These are phyloP conservation scores for Umbelopsis sp. DNA, from an alignment of 192 early-diverging fungal species.

Conservation along the genomic window DNA sequence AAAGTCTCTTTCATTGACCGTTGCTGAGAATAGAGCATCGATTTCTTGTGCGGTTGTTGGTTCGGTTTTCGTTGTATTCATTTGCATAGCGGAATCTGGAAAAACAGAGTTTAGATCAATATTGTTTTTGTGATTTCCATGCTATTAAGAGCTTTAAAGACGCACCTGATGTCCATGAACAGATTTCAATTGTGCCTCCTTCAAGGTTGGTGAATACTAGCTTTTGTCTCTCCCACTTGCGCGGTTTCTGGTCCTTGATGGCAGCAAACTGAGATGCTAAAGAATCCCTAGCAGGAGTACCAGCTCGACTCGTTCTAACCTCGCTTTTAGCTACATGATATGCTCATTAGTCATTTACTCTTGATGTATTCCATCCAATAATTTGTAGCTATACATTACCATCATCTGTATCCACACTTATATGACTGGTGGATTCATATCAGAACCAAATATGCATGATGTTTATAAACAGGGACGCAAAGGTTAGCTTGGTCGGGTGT, in stretches of 20 bases:
- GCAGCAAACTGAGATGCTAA: background rate
- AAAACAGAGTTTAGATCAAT: no score
- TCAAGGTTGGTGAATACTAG: background rate
- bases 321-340: background rate
- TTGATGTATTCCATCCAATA: background rate
- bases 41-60: constrained; percentile 32
- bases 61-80: constrained; percentile 31
- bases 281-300: background rate
- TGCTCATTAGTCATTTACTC: background rate
- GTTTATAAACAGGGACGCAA: background rate
- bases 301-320: background rate
- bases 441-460: no score
- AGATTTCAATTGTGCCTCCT: background rate
- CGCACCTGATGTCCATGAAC: background rate
- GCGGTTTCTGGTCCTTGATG: constrained; percentile 10
- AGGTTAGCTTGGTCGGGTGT: background rate
- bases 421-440: background rate
- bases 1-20: constrained; percentile 30
- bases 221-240: constrained; percentile 5
- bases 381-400: background rate
- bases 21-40: constrained; percentile 32
- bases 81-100: constrained; percentile 13
- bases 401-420: constrained; percentile 8
- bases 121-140: no score
- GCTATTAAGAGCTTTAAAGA: background rate